Conservation (phyloP, 1,284 basidiomycete genomes). For the Microbotryum saponariae region DNA sequence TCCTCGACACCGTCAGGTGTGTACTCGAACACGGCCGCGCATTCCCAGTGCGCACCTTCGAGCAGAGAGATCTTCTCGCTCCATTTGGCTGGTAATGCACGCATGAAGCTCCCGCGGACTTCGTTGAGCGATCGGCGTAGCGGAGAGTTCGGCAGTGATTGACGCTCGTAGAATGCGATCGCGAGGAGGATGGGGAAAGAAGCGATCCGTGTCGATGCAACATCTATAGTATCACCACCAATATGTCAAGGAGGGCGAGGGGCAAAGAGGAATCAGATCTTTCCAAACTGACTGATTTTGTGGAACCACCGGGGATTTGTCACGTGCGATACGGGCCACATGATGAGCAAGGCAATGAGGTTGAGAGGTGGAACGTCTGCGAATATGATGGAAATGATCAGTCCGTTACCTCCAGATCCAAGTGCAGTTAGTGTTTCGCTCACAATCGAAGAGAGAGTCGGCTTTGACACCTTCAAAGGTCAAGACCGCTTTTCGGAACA, state of each 20-base stretch:
- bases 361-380: slow-evolving; percentile 35
- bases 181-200: slow-evolving; percentile 68
- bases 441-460: slow-evolving; percentile 33
- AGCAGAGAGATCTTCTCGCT: slow-evolving; percentile 24
- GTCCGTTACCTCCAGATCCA: neutral
- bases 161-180: slow-evolving; percentile 72
- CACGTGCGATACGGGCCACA: slow-evolving; percentile 33
- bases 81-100: slow-evolving; percentile 15
- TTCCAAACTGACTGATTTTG: slow-evolving; percentile 21
- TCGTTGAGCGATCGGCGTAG: slow-evolving; percentile 5
- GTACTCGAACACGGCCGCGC: slow-evolving; percentile 33
- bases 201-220: slow-evolving; percentile 40
- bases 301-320: slow-evolving; percentile 33
- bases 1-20: slow-evolving; percentile 22
- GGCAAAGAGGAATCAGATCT: slow-evolving; percentile 12
- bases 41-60: slow-evolving; percentile 33
- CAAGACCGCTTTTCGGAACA: slow-evolving; percentile 77
- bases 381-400: neutral
- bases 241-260: neutral
- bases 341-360: slow-evolving; percentile 31
- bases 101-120: slow-evolving; percentile 6
- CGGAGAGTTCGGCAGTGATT: slow-evolving; percentile 8
- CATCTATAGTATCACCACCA: slow-evolving; percentile 5
- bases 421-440: neutral
- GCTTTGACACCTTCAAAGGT: slow-evolving; percentile 65